Conservation (phyloP, 257 asterid species). For the Petunia axillaris region DNA sequence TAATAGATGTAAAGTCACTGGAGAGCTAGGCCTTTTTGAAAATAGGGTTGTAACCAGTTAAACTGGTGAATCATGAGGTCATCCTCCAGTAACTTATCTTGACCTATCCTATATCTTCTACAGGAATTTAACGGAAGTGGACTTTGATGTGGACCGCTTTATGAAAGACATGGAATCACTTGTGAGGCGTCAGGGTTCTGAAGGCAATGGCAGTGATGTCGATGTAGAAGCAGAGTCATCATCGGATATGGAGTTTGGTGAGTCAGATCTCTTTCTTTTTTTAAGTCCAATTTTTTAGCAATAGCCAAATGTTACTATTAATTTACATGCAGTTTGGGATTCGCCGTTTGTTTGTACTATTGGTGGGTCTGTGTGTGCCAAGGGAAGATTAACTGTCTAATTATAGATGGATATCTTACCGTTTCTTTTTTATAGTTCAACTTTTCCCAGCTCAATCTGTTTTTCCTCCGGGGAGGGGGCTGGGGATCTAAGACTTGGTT, state of each 20-base stretch:
- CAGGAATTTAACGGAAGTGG: slow-evolving; percentile 62
- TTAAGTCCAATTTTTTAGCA: background rate
- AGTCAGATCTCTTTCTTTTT: slow-evolving; percentile 16
- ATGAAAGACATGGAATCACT: slow-evolving; percentile 84
- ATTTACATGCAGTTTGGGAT: slow-evolving; percentile 16
- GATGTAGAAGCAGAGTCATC: slow-evolving; percentile 67
- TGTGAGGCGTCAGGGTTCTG: slow-evolving; percentile 52
- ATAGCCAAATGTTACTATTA: background rate
- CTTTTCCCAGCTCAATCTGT: background rate
- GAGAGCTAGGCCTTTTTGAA: background rate
- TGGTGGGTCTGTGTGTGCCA: background rate
- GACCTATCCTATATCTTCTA: slow-evolving; percentile 29
- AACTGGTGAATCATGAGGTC: background rate
- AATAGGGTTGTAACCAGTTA: background rate
- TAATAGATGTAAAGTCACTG: background rate
- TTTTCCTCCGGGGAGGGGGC: background rate
- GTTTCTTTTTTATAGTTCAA: background rate
- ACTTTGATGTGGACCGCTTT: slow-evolving; percentile 79
- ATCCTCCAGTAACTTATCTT: background rate
- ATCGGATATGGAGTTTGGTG: slow-evolving; percentile 86
- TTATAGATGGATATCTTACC: background rate
- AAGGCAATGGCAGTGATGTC: slow-evolving; percentile 49
- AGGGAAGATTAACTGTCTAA: background rate
- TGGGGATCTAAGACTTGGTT: background rate
- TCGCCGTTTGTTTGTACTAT: background rate